phyloP scores from a whole-genome alignment of 345 rosid species.

The Kandelia obovata region DNA sequence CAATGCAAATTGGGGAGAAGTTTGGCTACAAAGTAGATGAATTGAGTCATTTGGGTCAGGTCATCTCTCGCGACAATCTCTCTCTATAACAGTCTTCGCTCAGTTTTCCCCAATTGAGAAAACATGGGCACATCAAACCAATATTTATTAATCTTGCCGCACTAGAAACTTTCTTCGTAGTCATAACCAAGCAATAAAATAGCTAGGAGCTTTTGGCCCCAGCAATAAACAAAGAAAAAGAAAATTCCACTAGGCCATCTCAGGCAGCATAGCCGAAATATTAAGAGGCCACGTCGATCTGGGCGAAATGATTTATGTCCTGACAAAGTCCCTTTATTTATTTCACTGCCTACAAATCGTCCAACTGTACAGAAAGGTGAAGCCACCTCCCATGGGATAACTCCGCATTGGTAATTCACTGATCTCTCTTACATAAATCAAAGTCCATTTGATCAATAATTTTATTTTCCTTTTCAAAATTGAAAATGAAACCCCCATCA shows the following conservation, averaged over 20 bases:
- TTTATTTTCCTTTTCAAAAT: neutral
- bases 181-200: neutral
- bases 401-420: conserved; percentile 9
- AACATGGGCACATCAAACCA: too few relatives aligned
- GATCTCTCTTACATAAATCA: conserved; percentile 8
- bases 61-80: too few relatives aligned
- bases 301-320: neutral
- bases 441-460: neutral
- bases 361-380: neutral
- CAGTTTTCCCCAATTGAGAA: too few relatives aligned
- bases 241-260: neutral
- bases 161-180: neutral
- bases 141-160: neutral
- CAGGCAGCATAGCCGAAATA: neutral
- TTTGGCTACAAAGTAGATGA: too few relatives aligned
- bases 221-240: neutral
- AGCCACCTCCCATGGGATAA: neutral
- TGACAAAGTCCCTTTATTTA: neutral
- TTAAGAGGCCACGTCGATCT: neutral
- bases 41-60: too few relatives aligned
- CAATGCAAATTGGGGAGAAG: too few relatives aligned
- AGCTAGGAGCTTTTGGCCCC: neutral
- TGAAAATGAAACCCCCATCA: conserved; percentile 10
- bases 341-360: neutral
- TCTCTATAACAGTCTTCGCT: too few relatives aligned